Conservation (phyloP, 1,284 basidiomycete species). For the Microbotryum violaceum region DNA sequence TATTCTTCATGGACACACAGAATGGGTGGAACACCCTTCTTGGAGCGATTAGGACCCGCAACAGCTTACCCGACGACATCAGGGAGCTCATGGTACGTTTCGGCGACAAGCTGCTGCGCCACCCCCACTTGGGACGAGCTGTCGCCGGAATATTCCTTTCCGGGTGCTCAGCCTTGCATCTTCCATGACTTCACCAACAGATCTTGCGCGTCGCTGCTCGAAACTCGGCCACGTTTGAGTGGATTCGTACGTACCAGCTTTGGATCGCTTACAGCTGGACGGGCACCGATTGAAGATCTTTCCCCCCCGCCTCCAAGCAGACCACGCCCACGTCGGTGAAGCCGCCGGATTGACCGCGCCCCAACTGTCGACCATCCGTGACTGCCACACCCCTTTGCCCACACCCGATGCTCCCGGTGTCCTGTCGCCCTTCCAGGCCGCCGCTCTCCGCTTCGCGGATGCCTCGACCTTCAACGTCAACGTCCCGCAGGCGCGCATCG, state of each 20-base stretch:
- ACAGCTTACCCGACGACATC: constrained; percentile 43
- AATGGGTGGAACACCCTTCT: constrained; percentile 45
- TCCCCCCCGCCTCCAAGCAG: neutral
- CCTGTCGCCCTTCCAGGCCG: constrained; percentile 36
- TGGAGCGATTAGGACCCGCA: constrained; percentile 42
- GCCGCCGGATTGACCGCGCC: constrained; percentile 41
- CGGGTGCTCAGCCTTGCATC: neutral
- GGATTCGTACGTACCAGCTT: constrained; percentile 37
- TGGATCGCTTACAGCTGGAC: neutral
- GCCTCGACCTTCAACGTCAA: constrained; percentile 40
- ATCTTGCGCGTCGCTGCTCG: constrained; percentile 44
- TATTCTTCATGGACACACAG: constrained; percentile 8
- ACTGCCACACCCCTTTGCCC: constrained; percentile 34
- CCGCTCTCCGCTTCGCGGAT: constrained; percentile 43
- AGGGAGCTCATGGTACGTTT: constrained; percentile 42
- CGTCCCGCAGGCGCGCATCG: constrained; percentile 36
- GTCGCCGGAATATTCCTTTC: no score
- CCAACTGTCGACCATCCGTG: constrained; percentile 42
- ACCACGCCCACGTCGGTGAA: constrained; percentile 39
- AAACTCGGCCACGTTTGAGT: constrained; percentile 45
- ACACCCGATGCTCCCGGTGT: constrained; percentile 24
- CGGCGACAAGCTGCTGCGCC: neutral
- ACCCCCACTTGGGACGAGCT: neutral
- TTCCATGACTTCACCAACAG: constrained; percentile 19
- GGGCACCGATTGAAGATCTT: neutral